A percentile compares a stretch with the other conserved stretches of the same genome.
Conservation (phyloP, 2,329 filamentous ascomycete species). For the Alternaria dauci region DNA sequence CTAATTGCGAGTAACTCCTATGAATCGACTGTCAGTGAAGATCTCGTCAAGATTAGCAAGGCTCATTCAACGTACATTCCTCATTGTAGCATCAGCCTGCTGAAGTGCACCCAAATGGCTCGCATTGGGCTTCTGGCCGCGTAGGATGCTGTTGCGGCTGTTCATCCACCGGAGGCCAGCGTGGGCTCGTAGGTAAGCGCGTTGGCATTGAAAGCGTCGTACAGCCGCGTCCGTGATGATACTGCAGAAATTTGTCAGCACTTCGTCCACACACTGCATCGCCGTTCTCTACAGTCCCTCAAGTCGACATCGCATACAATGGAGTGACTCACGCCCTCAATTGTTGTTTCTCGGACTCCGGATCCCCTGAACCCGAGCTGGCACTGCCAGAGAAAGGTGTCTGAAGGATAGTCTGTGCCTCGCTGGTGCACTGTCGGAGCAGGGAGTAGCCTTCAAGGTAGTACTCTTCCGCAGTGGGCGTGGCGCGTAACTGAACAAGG, state of each 20-base stretch:
- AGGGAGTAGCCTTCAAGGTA: slow-evolving; percentile 67
- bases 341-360: slow-evolving; percentile 65
- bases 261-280: neutral
- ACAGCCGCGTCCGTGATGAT: slow-evolving; percentile 68
- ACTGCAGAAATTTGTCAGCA: slow-evolving; percentile 51
- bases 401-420: slow-evolving; percentile 64
- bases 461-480: slow-evolving; percentile 63
- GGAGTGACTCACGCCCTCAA: slow-evolving; percentile 61
- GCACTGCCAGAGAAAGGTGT: slow-evolving; percentile 60
- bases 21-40: slow-evolving; percentile 1
- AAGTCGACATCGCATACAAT: neutral
- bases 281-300: neutral
- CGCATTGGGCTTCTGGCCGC: slow-evolving; percentile 59
- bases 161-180: slow-evolving; percentile 68
- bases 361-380: slow-evolving; percentile 54
- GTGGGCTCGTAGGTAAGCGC: slow-evolving; percentile 66
- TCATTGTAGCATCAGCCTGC: slow-evolving; percentile 58
- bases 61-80: slow-evolving; percentile 52
- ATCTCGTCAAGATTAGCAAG: slow-evolving; percentile 15
- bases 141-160: slow-evolving; percentile 60
- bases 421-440: slow-evolving; percentile 63
- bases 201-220: slow-evolving; percentile 68
- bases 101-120: slow-evolving; percentile 60
- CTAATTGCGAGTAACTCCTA: slow-evolving; percentile 67
- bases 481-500: slow-evolving; percentile 63